A percentile compares a stretch with the other conserved stretches of the same genome.
These are phyloP conservation scores for Coprinopsis strossmayeri DNA, from an alignment of 768 basidiomycete species.

Conservation along the genomic window DNA sequence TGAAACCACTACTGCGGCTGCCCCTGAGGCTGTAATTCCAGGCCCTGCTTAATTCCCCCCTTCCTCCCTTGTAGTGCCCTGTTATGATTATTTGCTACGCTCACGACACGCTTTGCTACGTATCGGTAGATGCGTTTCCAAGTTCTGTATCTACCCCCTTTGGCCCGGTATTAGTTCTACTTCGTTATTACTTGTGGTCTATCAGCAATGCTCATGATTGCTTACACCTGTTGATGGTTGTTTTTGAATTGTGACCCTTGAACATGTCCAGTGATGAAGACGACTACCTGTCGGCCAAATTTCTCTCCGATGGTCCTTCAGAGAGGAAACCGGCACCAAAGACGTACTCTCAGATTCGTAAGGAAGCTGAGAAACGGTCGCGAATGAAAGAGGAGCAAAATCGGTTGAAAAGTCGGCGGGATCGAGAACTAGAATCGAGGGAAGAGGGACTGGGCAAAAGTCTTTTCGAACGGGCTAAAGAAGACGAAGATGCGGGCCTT, in stretches of 20 bases:
- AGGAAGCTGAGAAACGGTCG: conserved; percentile 52
- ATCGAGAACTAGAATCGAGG: conserved; percentile 68
- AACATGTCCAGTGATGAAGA: conserved; percentile 70
- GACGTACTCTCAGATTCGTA: conserved; percentile 68
- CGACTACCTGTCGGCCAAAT: conserved; percentile 88
- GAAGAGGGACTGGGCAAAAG: conserved; percentile 76
- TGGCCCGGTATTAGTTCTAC: conserved; percentile 37
- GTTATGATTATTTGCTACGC: conserved; percentile 17
- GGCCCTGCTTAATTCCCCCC: conserved; percentile 21
- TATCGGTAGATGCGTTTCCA: conserved; percentile 17
- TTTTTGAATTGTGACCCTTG: conserved; percentile 15
- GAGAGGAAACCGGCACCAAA: conserved; percentile 30
- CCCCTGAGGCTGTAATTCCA: conserved; percentile 21
- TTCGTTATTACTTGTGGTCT: conserved; percentile 20
- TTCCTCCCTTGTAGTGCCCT: conserved; percentile 14
- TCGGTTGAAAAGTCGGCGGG: conserved; percentile 53
- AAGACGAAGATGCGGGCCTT: conserved; percentile 49
- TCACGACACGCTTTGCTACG: conserved; percentile 15
- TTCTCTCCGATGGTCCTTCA: conserved; percentile 42
- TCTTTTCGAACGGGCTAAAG: conserved; percentile 71
- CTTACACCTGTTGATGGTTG: conserved; percentile 11
- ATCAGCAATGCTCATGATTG: conserved; percentile 21
- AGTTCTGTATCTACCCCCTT: conserved; percentile 17
- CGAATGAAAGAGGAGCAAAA: conserved; percentile 64
- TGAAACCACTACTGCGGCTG: conserved; percentile 21